Conservation (phyloP, 2,329 filamentous ascomycete genomes). For the Pseudofabraea citricarpa region DNA sequence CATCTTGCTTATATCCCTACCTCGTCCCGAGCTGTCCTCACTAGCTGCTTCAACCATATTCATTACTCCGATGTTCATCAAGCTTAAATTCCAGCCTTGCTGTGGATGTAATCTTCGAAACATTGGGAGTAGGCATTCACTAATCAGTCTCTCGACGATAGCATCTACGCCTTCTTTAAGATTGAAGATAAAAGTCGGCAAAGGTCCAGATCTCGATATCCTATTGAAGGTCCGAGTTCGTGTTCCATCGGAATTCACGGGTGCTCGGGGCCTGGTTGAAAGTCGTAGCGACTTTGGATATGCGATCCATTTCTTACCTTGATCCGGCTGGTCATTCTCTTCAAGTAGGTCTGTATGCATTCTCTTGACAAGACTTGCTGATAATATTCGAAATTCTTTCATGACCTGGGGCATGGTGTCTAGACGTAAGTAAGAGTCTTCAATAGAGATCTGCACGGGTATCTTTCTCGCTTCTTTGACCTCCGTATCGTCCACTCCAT, state of each 20-base stretch:
- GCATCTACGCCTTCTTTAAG: conserved; percentile 51
- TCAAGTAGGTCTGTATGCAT: conserved; percentile 74
- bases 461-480: conserved; percentile 68
- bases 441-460: conserved; percentile 87
- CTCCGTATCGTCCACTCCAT: conserved; percentile 72
- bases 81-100: conserved; percentile 68
- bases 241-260: conserved; percentile 45
- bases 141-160: conserved; percentile 64
- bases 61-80: conserved; percentile 82
- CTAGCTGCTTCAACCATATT: conserved; percentile 66
- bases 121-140: conserved; percentile 63
- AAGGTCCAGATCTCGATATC: conserved; percentile 67
- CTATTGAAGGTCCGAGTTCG: conserved; percentile 59
- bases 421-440: conserved; percentile 80
- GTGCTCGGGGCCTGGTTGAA: conserved; percentile 62
- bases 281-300: conserved; percentile 78
- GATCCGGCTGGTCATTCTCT: conserved; percentile 11
- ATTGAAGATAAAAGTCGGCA: conserved; percentile 71
- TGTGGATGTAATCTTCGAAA: conserved; percentile 71
- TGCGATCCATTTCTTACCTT: conserved; percentile 61
- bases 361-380: conserved; percentile 66
- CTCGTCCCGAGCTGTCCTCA: conserved; percentile 41
- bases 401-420: conserved; percentile 58
- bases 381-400: conserved; percentile 64
- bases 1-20: conserved; percentile 77